phyloP scores from a whole-genome alignment of 1,284 basidiomycete species.

The Fomitopsis betulina region DNA sequence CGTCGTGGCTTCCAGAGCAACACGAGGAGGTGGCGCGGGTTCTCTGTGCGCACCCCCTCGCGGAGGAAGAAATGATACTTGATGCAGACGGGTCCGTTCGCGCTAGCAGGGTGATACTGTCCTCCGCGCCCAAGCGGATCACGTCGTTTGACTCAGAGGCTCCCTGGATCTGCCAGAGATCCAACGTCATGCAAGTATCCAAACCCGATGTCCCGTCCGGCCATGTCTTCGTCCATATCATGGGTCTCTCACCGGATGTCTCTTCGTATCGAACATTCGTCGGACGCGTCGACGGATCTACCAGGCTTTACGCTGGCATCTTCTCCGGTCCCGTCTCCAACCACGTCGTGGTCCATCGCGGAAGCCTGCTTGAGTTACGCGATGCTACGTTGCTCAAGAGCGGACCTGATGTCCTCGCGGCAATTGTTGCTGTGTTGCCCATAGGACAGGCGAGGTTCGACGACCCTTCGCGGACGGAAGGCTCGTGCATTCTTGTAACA shows the following conservation, averaged over 20 bases:
- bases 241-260: neutral
- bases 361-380: neutral
- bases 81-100: conserved; percentile 4
- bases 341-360: conserved; percentile 6
- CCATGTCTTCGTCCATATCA: conserved; percentile 6
- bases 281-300: conserved; percentile 1
- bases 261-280: conserved; percentile 7
- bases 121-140: neutral
- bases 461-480: conserved; percentile 8
- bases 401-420: neutral
- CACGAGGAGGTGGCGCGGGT: neutral
- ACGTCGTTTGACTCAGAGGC: neutral
- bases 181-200: conserved; percentile 1
- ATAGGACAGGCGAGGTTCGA: conserved; percentile 5
- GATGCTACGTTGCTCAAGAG: neutral
- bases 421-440: conserved; percentile 5
- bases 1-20: neutral
- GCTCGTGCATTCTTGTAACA: conserved; percentile 6
- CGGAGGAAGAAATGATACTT: conserved; percentile 10
- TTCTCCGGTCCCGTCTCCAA: conserved; percentile 6
- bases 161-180: conserved; percentile 7
- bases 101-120: conserved; percentile 1
- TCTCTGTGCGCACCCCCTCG: neutral
- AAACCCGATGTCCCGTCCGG: neutral
- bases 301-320: conserved; percentile 8